Conservation (phyloP, 345 rosid species). For the Arabis alpina region DNA sequence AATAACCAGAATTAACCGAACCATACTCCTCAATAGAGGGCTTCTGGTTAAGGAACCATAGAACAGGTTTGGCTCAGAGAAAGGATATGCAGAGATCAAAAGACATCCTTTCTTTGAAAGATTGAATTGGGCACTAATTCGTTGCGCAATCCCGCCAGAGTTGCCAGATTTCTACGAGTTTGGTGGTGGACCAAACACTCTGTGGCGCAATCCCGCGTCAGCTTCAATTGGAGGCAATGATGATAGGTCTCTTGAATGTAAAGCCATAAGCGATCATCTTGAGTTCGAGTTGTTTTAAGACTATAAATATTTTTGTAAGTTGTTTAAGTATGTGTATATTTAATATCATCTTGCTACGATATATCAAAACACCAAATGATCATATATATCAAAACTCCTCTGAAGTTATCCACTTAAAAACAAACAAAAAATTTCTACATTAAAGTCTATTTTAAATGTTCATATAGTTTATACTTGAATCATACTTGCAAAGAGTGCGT, state of each 20-base stretch:
- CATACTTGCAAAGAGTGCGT: too few relatives aligned
- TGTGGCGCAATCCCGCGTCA: not conserved
- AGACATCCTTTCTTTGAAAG: constrained; percentile 94
- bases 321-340: not conserved
- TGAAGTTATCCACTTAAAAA: too few relatives aligned
- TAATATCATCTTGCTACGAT: too few relatives aligned
- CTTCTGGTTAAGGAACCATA: constrained; percentile 89
- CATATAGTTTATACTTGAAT: too few relatives aligned
- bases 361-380: too few relatives aligned
- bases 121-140: constrained; percentile 90
- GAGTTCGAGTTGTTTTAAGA: constrained; percentile 74
- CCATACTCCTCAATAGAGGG: constrained; percentile 42
- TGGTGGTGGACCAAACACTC: constrained; percentile 44
- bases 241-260: constrained; percentile 68
- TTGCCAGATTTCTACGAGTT: constrained; percentile 64
- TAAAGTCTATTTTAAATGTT: too few relatives aligned
- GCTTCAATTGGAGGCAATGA: constrained; percentile 40
- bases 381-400: too few relatives aligned
- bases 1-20: too few relatives aligned
- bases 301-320: not conserved
- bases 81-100: constrained; percentile 93
- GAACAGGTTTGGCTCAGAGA: constrained; percentile 74
- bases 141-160: constrained; percentile 88
- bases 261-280: constrained; percentile 82
- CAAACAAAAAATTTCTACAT: too few relatives aligned